Base-by-base conservation (phyloP, 192 early-diverging fungal genomes). In the Coemansia erecta region DNA sequence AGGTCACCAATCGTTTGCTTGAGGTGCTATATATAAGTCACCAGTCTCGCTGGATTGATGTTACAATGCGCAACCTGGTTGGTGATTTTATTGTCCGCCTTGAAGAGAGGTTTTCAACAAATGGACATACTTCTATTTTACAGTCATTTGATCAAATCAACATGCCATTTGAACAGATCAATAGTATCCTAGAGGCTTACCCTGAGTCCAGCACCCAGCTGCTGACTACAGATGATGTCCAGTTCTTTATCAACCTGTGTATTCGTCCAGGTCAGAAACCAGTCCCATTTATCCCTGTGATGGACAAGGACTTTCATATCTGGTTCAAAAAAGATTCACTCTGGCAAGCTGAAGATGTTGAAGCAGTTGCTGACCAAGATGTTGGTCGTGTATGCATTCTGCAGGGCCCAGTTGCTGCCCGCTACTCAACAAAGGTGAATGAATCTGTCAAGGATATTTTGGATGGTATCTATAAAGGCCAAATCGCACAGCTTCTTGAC, bases 261-360 rank as follows among this genome's bases (percentile, higher is more conserved):
- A 53, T 84, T 31, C 83, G 83, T 1, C 47, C 87, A 47, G 86
- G 85, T 45, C 86, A 89, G 63, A 94, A 94, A 78, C 93, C 93
- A 18, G 89, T 91, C 23, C 88, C 93, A 37, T 94, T 91, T 71
- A 90, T 94, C 53, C 90, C 91, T 12, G 83, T 90, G 31, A 77
- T 94, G 42, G 91, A 93, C 70, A 91, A 91, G 66, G 87, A 89
- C 76, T 93, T 94, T 74, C 90, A 94, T 65, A 84, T 92, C 53
- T 94, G 93, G 93, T 91, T 93, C 83, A 94, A 94, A 84, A 94
- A 94, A 85, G 93, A 94, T 68, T 91, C 89, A 14, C 79, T 94
- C 18, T 94, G 93, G 93, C 93, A 94, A 70, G 84, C 89, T 11
- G 93, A 94, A 68, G 87, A 93, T 56, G 68, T 94, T 10, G 88